Evolutionary conservation across 2,329 filamentous ascomycete genomes (phyloP), one percentile per base, ranked within the genome.

Genomic region (Teratosphaeria destructans): DNA sequence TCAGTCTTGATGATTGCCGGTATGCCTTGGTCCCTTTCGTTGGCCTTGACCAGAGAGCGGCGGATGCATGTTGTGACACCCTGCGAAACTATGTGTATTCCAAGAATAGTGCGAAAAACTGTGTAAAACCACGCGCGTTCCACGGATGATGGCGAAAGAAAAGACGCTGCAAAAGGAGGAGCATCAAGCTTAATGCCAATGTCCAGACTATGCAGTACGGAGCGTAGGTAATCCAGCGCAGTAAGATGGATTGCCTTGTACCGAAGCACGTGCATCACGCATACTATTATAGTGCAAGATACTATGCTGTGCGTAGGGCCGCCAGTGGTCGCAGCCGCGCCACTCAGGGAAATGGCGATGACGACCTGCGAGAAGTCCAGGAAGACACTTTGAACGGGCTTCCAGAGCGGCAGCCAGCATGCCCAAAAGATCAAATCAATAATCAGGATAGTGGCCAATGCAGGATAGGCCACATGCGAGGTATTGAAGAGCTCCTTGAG

Each of bases 401-500:
- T 85, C 89, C 89, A 95, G 62, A 95, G 81, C 66, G 94, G 89
- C 54, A 95, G 79, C 89, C 91, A 96, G 43, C 63, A 65, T 63
- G 94, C 79, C 64, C 93, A 78, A 66, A 96, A 81, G 66, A 93
- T 88, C 68, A 94, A 82, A 72, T 96, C 93, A 74, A 95, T 88
- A 64, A 90, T 86, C 60, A 93, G 77, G 64, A 95, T 87, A 6
- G 90, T 95, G 60, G 88, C 87, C 62, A 96, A 78, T 6, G 91
- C 95, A 23, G 92, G 92, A 52, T 90, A 92, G 63, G 89, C 90
- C 54, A 71, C 65, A 56, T 89, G 85, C 63, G 89, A 89, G 61
- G 88, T 89, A 72, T 95, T 90, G 71, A 96, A 92, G 68, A 96
- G 89, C 72, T 96, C 92, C 73, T 89, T 90, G 68, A 96, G 84